Evolutionary conservation across 768 basidiomycete genomes (phyloP).

Genomic region (Tylopilus felleus): DNA sequence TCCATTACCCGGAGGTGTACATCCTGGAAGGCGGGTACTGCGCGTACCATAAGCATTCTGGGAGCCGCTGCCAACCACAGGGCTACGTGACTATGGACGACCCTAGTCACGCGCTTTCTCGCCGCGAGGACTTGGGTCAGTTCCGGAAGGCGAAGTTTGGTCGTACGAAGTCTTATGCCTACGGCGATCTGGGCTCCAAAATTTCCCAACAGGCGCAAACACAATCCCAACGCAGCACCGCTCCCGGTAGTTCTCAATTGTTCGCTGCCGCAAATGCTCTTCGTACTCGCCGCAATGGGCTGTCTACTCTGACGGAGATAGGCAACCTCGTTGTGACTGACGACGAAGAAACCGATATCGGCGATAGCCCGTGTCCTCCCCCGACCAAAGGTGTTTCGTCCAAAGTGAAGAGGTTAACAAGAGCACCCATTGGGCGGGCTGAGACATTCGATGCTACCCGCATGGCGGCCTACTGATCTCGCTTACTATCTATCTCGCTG

Average conservation of each 20-base stretch:
- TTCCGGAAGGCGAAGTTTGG: conserved; percentile 88
- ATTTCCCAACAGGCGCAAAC: conserved; percentile 37
- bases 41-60: conserved; percentile 71
- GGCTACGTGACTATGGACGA: conserved; percentile 96
- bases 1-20: conserved; percentile 96
- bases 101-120: conserved; percentile 73
- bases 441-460: conserved; percentile 69
- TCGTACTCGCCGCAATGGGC: conserved; percentile 56
- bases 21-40: conserved; percentile 96
- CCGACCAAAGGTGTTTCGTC: conserved; percentile 55
- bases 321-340: conserved; percentile 61
- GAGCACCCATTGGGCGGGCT: conserved; percentile 51
- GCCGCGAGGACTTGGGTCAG: conserved; percentile 84
- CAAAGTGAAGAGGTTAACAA: conserved; percentile 55
- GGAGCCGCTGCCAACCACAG: conserved; percentile 70
- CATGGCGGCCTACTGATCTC: conserved; percentile 44
- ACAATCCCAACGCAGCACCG: conserved; percentile 63
- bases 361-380: conserved; percentile 87
- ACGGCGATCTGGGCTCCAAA: conserved; percentile 67
- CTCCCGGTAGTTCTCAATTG: conserved; percentile 52
- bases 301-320: conserved; percentile 68
- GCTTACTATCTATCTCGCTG: not conserved
- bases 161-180: conserved; percentile 88
- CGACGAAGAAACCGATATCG: conserved; percentile 74
- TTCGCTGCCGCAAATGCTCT: conserved; percentile 72